Conservation (phyloP, 2,329 filamentous ascomycete genomes). For the Trichoderma breve region DNA sequence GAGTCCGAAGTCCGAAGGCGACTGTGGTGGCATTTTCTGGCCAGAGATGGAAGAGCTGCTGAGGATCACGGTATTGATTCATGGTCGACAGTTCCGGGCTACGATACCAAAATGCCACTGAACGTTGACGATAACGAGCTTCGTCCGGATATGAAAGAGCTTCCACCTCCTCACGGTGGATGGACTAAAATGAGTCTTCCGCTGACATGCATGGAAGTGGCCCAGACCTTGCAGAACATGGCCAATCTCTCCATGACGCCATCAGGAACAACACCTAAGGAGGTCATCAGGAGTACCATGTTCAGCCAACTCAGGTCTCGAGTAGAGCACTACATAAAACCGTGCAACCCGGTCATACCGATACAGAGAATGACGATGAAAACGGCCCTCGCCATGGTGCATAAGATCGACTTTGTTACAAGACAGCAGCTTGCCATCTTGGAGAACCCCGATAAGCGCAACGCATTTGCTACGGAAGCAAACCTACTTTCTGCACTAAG, state of each 20-base stretch:
- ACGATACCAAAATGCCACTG: constrained; percentile 33
- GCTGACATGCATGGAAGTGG: constrained; percentile 52
- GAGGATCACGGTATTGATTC: constrained; percentile 53
- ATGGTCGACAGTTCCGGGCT: constrained; percentile 18
- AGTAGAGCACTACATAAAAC: constrained; percentile 35
- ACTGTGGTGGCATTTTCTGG: constrained; percentile 54
- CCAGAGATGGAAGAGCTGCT: constrained; percentile 49
- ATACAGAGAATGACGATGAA: constrained; percentile 34
- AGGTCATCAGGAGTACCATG: constrained; percentile 38
- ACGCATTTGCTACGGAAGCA: constrained; percentile 30
- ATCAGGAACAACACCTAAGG: constrained; percentile 24
- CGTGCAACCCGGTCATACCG: constrained; percentile 54
- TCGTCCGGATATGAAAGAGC: constrained; percentile 39
- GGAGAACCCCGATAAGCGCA: constrained; percentile 24
- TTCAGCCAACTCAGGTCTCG: constrained; percentile 34
- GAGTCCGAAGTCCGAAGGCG: constrained; percentile 56
- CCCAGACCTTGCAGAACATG: constrained; percentile 29
- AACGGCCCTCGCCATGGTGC: constrained; percentile 30
- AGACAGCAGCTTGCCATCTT: constrained; percentile 30
- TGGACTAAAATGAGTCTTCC: constrained; percentile 60
- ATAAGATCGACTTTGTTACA: constrained; percentile 37
- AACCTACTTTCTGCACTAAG: constrained; percentile 35
- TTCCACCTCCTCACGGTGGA: constrained; percentile 42
- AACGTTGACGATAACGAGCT: constrained; percentile 49
- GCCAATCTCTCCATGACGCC: constrained; percentile 25